Evolutionary conservation across 179 eudicot genomes (phyloP), one percentile per base, ranked within the genome.

Genomic region (Beta lomatogona): DNA sequence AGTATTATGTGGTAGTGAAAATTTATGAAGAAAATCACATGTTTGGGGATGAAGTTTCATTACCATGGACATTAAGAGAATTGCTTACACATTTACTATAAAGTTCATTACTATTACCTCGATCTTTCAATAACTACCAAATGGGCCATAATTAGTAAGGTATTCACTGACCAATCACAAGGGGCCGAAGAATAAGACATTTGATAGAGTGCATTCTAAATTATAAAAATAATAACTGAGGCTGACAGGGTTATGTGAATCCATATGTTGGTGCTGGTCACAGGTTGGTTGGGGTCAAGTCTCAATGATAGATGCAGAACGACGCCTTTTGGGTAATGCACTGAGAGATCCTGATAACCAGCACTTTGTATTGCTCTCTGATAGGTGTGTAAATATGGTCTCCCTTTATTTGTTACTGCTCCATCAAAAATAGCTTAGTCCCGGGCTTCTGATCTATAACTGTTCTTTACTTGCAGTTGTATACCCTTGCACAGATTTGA

Each of bases 261-360:
- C 31, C 55, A 69, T 84, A 12, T 74, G n/a, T 68, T 78, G 72
- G 59, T 85, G 61, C 54, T 65, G 74, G 46, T 60, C 82, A 86
- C 89, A 95, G 98, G 98, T 94, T 61, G 94, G 81, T 21, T 95
- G 99, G 99, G 99, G 99, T 73, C 88, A 86, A 79, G 90, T 96
- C 76, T 96, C 99, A 65, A 94, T 96, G 99, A 91, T 96, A 77
- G 96, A 96, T 87, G 98, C 99, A 72, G 99, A 96, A 86, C 90
- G 87, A 81, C 88, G 99, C 73, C 97, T 96, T 78, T 80, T 96
- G 83, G 98, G 92, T 76, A 87, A 94, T 91, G 98, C 99, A 77
- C 87, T 96, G 36, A 83, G 80, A 80, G 99, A 96, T 84, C 90
- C 92, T 52, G 93, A 92, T 79, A 96, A 96, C 81, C 96, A 86